These are phyloP conservation scores for Setaria viridis DNA, from an alignment of 202 grass and related monocot species.

Conservation along the genomic window DNA sequence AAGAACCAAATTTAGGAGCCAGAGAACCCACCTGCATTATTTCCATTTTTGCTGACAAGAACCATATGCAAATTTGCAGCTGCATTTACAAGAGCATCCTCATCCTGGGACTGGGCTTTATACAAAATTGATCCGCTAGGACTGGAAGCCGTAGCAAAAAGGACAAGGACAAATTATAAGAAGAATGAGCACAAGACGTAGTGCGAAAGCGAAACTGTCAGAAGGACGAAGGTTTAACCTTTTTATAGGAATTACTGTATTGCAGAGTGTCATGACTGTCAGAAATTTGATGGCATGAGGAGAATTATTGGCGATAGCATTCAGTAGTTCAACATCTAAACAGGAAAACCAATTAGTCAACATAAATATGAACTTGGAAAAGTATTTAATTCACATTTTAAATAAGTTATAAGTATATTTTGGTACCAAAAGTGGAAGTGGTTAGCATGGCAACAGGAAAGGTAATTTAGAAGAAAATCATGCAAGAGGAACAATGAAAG, in stretches of 20 bases:
- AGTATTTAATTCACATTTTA: conserved; percentile 18
- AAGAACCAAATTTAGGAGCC: conserved; percentile 28
- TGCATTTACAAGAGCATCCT: conserved; percentile 96
- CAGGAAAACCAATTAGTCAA: conserved; percentile 40
- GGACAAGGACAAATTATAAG: conserved; percentile 32
- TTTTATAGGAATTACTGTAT: conserved; percentile 94
- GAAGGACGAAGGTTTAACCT: conserved; percentile 59
- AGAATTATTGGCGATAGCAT: conserved; percentile 78
- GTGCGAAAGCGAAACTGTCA: not conserved
- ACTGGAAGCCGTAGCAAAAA: conserved; percentile 51
- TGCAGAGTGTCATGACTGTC: conserved; percentile 90
- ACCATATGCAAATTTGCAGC: conserved; percentile 87
- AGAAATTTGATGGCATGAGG: conserved; percentile 86
- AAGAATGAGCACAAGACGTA: conserved; percentile 22
- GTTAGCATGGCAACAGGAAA: not conserved
- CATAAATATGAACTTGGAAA: conserved; percentile 39
- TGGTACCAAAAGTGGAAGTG: conserved; percentile 31
- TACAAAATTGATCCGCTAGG: conserved; percentile 74
- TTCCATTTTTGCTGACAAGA: conserved; percentile 83
- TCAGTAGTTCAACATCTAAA: conserved; percentile 83
- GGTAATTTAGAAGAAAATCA: not conserved
- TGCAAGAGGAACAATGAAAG: conserved; percentile 9
- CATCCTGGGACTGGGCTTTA: conserved; percentile 98
- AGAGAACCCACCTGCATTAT: conserved; percentile 65
- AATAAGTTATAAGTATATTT: conserved; percentile 40